These are phyloP conservation scores for Ailanthus altissimus DNA, from an alignment of 345 rosid species.

Conservation along the genomic window DNA sequence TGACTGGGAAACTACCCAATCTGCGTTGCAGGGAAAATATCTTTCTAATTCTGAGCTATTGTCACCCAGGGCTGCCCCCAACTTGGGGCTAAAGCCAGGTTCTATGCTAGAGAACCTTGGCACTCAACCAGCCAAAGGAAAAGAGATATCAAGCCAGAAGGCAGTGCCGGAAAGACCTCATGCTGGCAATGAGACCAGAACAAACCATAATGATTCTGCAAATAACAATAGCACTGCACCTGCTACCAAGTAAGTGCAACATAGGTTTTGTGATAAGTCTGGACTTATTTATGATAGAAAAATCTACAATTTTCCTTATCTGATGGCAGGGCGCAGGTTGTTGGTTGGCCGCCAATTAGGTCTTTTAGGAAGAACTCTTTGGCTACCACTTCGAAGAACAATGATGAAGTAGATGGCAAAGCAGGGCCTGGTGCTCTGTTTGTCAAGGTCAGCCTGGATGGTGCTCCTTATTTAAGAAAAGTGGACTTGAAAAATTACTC, in stretches of 20 bases:
- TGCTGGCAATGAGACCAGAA: conserved; percentile 31
- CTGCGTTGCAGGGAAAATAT: conserved; percentile 50
- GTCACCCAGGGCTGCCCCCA: conserved; percentile 51
- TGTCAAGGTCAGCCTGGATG: conserved; percentile 80
- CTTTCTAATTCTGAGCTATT: conserved; percentile 37
- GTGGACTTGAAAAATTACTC: conserved; percentile 60
- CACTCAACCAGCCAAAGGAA: conserved; percentile 41
- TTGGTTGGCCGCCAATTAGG: conserved; percentile 83
- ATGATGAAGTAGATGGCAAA: conserved; percentile 66
- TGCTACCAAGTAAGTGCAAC: conserved; percentile 53
- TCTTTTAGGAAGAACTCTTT: conserved; percentile 66
- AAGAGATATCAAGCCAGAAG: conserved; percentile 39
- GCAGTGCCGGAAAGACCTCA: conserved; percentile 39
- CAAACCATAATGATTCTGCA: conserved; percentile 28
- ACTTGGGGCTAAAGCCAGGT: conserved; percentile 50
- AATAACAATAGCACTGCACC: conserved; percentile 44
- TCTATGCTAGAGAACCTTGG: conserved; percentile 50
- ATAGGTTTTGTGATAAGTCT: background rate
- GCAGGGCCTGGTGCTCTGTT: conserved; percentile 56
- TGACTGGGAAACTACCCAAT: conserved; percentile 26
- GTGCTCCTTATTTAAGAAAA: conserved; percentile 77
- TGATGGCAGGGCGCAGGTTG: conserved; percentile 64
- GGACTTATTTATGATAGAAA: background rate
- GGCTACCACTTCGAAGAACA: conserved; percentile 56
- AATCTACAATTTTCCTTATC: conserved; percentile 12